phyloP scores from a whole-genome alignment of 2,329 filamentous ascomycete species.

The Lecanicillium sp. region DNA sequence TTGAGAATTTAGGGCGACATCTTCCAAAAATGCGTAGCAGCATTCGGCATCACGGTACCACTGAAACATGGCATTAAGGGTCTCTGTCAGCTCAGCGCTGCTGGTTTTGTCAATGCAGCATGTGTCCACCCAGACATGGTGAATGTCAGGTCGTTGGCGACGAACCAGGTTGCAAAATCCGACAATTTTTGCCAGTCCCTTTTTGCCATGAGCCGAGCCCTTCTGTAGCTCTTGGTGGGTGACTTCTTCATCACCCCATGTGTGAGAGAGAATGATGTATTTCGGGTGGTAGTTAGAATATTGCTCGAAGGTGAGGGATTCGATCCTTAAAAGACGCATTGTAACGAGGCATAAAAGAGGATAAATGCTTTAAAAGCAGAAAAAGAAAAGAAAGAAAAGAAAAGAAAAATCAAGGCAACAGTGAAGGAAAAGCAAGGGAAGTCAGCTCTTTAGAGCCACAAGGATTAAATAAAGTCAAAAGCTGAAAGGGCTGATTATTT shows the following conservation, averaged over 20 bases:
- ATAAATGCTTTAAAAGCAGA: too few relatives aligned
- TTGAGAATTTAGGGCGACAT: slow-evolving; percentile 8
- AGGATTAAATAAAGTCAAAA: too few relatives aligned
- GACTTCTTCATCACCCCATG: slow-evolving; percentile 23
- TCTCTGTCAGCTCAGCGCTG: slow-evolving; percentile 4
- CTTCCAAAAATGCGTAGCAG: slow-evolving; percentile 18
- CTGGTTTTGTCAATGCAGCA: slow-evolving; percentile 15
- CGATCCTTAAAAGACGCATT: too few relatives aligned
- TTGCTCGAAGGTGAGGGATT: too few relatives aligned
- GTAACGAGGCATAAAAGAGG: too few relatives aligned
- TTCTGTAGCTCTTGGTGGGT: slow-evolving; percentile 16
- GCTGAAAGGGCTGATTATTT: too few relatives aligned
- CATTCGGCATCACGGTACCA: slow-evolving; percentile 17
- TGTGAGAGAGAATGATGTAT: slow-evolving; percentile 29
- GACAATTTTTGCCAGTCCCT: slow-evolving; percentile 14
- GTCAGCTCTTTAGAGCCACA: too few relatives aligned
- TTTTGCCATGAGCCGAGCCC: not conserved
- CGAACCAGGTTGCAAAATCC: slow-evolving; percentile 11
- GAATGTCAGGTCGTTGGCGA: slow-evolving; percentile 7
- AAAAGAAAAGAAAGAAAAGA: too few relatives aligned
- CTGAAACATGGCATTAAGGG: slow-evolving; percentile 12
- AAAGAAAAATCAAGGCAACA: too few relatives aligned
- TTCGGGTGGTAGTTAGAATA: too few relatives aligned
- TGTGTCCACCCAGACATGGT: slow-evolving; percentile 22
- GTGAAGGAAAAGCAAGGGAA: too few relatives aligned